Evolutionary conservation across 1,139 yeast genomes (phyloP).

Genomic region (Chernovozyma sophiae-reginae): DNA sequence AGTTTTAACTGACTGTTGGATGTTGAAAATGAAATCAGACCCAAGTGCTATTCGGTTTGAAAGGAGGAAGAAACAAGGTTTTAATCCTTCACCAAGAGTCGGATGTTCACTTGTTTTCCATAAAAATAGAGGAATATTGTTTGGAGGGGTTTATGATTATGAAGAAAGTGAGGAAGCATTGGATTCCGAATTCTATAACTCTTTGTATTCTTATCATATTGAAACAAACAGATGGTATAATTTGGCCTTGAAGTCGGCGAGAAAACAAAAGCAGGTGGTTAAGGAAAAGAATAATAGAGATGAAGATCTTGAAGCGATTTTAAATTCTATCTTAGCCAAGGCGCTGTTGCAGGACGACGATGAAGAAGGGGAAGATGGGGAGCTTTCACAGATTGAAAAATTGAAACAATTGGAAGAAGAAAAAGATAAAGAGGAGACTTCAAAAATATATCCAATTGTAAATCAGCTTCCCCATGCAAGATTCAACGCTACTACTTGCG

Average conservation of each 20-base stretch:
- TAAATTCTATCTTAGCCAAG: conserved; percentile 69
- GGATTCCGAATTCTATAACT: conserved; percentile 81
- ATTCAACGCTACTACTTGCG: conserved; percentile 83
- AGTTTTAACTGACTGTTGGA: conserved; percentile 85
- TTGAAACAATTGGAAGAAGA: conserved; percentile 34
- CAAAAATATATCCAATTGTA: conserved; percentile 51
- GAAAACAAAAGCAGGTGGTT: conserved; percentile 45
- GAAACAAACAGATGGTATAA: conserved; percentile 90
- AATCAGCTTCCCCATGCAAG: conserved; percentile 79
- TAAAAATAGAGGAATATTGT: conserved; percentile 86
- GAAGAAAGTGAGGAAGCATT: conserved; percentile 93
- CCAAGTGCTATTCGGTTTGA: conserved; percentile 82
- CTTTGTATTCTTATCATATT: conserved; percentile 74
- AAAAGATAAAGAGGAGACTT: conserved; percentile 21
- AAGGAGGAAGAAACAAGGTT: conserved; percentile 83
- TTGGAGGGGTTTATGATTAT: conserved; percentile 94
- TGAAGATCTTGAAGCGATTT: conserved; percentile 77
- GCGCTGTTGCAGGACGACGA: conserved; percentile 64
- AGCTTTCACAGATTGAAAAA: conserved; percentile 35
- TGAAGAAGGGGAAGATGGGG: conserved; percentile 39
- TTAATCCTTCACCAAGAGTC: conserved; percentile 87
- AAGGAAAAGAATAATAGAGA: conserved; percentile 48
- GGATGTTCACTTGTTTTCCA: conserved; percentile 90
- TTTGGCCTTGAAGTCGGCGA: conserved; percentile 59
- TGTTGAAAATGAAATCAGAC: conserved; percentile 81